Evolutionary conservation across 805 yeast species (phyloP).

Genomic region (Torulaspora delbrueckii): DNA sequence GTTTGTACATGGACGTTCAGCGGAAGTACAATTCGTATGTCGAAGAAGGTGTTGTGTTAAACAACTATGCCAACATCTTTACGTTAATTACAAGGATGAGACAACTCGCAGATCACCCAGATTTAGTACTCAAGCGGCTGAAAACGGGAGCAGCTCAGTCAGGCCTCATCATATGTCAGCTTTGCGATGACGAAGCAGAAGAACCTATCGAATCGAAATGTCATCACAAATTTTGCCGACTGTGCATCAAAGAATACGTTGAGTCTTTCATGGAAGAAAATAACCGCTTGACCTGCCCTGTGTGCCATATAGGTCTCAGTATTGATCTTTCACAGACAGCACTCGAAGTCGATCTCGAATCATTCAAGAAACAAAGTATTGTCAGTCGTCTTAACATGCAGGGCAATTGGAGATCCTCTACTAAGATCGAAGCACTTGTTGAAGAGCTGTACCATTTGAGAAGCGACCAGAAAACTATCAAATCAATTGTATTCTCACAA

Average conservation of each 20-base stretch:
- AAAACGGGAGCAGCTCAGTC: constrained; percentile 36
- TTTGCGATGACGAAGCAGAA: constrained; percentile 97
- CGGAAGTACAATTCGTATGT: constrained; percentile 89
- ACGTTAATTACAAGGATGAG: constrained; percentile 96
- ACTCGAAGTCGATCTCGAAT: constrained; percentile 53
- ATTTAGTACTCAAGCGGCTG: constrained; percentile 74
- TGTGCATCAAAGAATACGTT: constrained; percentile 86
- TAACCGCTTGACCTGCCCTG: constrained; percentile 76
- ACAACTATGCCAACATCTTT: constrained; percentile 95
- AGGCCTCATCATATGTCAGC: constrained; percentile 69
- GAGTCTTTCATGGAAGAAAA: constrained; percentile 67
- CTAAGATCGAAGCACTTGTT: constrained; percentile 92
- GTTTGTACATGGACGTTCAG: constrained; percentile 79
- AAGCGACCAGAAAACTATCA: constrained; percentile 82
- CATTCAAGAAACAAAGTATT: constrained; percentile 57
- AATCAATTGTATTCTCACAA: constrained; percentile 95
- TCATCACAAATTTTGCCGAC: constrained; percentile 87
- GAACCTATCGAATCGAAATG: constrained; percentile 94
- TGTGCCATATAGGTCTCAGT: constrained; percentile 88
- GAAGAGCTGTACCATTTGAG: constrained; percentile 86
- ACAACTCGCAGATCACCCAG: constrained; percentile 98
- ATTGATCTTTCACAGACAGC: constrained; percentile 89
- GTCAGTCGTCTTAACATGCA: constrained; percentile 84
- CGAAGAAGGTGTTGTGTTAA: constrained; percentile 92
- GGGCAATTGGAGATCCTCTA: constrained; percentile 88